These are phyloP conservation scores for Nakaseomyces nivariensis DNA, from an alignment of 1,139 yeast species.

Conservation along the genomic window DNA sequence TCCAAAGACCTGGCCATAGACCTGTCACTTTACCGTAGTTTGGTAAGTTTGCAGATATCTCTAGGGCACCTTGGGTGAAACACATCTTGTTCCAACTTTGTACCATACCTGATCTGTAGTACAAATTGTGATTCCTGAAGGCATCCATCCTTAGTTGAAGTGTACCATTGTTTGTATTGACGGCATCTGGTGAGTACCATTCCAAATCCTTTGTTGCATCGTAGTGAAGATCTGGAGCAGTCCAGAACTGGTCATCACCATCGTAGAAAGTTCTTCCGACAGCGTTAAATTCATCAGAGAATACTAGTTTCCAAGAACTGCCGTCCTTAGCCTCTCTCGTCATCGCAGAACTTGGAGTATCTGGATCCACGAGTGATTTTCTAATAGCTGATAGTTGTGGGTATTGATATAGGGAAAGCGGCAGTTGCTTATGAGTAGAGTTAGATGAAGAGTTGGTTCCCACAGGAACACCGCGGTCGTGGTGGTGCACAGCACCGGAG, in stretches of 20 bases:
- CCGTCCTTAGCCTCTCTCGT: conserved; percentile 44
- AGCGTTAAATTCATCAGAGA: conserved; percentile 75
- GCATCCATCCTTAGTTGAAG: conserved; percentile 64
- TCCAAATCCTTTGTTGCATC: conserved; percentile 76
- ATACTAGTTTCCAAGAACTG: conserved; percentile 58
- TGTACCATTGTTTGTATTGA: conserved; percentile 57
- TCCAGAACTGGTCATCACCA: conserved; percentile 79
- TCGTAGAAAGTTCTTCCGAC: conserved; percentile 77
- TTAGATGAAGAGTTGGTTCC: not conserved
- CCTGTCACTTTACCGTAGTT: conserved; percentile 62
- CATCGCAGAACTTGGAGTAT: conserved; percentile 54
- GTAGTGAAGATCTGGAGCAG: conserved; percentile 66
- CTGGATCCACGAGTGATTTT: conserved; percentile 58
- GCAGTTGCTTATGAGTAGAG: conserved; percentile 27
- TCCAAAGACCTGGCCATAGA: conserved; percentile 88
- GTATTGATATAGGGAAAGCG: conserved; percentile 47
- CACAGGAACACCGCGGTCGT: conserved; percentile 20
- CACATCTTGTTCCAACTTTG: conserved; percentile 81
- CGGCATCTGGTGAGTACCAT: conserved; percentile 85
- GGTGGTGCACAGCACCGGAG: conserved; percentile 45
- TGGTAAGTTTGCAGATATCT: conserved; percentile 62
- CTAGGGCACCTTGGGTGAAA: conserved; percentile 65
- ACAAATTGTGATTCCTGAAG: conserved; percentile 55
- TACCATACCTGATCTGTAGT: conserved; percentile 75
- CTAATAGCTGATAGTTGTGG: conserved; percentile 55